Evolutionary conservation across 441 rosid species (phyloP).

Genomic region (Bocquillonia castaneifolia): DNA sequence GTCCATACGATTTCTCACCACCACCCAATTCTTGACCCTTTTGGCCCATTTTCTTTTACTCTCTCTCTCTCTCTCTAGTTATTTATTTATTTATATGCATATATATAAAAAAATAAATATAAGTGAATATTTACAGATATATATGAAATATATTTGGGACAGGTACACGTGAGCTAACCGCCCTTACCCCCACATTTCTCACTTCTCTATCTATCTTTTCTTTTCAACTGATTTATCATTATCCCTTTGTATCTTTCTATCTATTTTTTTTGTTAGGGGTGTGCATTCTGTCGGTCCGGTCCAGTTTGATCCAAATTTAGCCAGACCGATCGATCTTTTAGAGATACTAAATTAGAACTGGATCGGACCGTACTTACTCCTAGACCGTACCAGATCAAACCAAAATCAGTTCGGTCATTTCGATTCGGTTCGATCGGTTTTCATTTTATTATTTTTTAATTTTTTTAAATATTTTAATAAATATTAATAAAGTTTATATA

Average conservation of each 20-base stretch:
- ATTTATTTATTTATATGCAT: not conserved
- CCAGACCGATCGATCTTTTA: too few relatives aligned
- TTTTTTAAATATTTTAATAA: too few relatives aligned
- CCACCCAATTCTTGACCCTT: conserved; percentile 22
- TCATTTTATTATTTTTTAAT: too few relatives aligned
- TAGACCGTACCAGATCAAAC: not conserved
- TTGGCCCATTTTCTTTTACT: conserved; percentile 3
- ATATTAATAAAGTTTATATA: too few relatives aligned
- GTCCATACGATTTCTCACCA: conserved; percentile 34
- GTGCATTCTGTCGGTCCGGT: too few relatives aligned
- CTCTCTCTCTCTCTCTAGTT: not conserved
- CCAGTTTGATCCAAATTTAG: too few relatives aligned
- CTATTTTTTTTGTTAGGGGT: not conserved
- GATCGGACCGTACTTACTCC: too few relatives aligned
- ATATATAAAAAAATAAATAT: not conserved
- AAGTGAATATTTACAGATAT: too few relatives aligned
- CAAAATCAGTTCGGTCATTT: too few relatives aligned
- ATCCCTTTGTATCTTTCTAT: conserved; percentile 3
- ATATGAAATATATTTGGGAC: conserved; percentile 40
- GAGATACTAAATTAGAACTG: too few relatives aligned
- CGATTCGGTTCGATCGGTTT: too few relatives aligned
- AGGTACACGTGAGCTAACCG: conserved; percentile 86
- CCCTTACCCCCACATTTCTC: conserved; percentile 29
- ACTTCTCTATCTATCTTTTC: conserved; percentile 38
- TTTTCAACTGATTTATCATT: conserved; percentile 36